These are phyloP conservation scores for Fusarium sororula DNA, from an alignment of 2,329 filamentous ascomycete species.

Conservation along the genomic window DNA sequence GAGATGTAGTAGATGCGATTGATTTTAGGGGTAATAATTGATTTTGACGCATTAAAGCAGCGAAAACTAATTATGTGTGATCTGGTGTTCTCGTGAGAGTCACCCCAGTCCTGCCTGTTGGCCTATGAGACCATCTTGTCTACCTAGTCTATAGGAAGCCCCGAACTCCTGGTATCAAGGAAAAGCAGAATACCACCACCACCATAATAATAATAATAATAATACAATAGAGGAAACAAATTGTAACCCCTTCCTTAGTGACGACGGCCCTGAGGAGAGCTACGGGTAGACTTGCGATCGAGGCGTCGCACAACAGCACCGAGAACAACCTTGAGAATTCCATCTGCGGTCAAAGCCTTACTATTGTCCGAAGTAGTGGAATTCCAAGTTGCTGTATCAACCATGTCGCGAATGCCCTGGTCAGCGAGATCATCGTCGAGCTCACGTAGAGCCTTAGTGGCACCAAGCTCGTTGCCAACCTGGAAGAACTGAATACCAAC, in stretches of 20 bases:
- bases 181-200: slow-evolving; percentile 9
- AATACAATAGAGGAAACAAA: slow-evolving; percentile 1
- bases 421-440: slow-evolving; percentile 77
- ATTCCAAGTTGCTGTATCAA: slow-evolving; percentile 86
- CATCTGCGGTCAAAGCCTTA: slow-evolving; percentile 68
- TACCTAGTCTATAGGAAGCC: background rate
- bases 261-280: slow-evolving; percentile 15
- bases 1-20: slow-evolving; percentile 20
- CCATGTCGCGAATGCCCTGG: slow-evolving; percentile 79
- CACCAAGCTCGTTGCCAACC: slow-evolving; percentile 77
- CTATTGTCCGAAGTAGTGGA: slow-evolving; percentile 53
- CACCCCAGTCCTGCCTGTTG: background rate
- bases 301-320: slow-evolving; percentile 72
- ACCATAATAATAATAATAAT: background rate
- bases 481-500: slow-evolving; percentile 97
- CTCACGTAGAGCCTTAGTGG: slow-evolving; percentile 70
- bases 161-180: slow-evolving; percentile 18
- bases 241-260: background rate
- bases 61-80: background rate
- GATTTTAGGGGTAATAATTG: slow-evolving; percentile 8
- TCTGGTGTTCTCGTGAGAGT: slow-evolving; percentile 2
- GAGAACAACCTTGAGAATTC: slow-evolving; percentile 83
- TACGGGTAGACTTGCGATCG: slow-evolving; percentile 43
- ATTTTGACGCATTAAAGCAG: background rate
- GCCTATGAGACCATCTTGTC: background rate